A percentile compares a stretch with the other conserved stretches of the same genome.
phyloP scores from a whole-genome alignment of 441 rosid species.

The Corymbia citriodora region DNA sequence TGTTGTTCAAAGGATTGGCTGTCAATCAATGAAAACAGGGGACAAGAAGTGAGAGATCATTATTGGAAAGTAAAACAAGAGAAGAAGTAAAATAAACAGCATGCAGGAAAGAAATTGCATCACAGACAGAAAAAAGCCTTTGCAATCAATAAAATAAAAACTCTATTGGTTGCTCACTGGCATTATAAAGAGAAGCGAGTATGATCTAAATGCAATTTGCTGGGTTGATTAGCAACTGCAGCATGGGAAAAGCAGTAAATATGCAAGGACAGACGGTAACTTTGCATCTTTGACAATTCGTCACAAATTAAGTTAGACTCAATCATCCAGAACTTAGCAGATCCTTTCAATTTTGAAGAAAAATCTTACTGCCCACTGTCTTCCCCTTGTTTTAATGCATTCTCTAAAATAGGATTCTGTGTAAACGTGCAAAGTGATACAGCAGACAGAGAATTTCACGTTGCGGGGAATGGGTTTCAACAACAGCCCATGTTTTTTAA shows the following conservation, averaged over 20 bases:
- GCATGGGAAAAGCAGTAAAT: not conserved
- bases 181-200: not conserved
- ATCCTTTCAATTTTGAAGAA: not conserved
- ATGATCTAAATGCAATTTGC: not conserved
- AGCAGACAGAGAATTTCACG: not conserved
- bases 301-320: not conserved
- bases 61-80: not conserved
- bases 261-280: not conserved
- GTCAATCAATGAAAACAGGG: not conserved
- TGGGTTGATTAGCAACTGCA: not conserved
- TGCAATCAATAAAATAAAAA: not conserved
- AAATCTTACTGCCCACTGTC: not conserved
- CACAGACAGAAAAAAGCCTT: not conserved
- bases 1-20: constrained; percentile 60
- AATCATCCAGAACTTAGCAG: not conserved
- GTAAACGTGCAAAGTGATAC: not conserved
- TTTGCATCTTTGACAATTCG: not conserved
- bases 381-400: not conserved
- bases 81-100: not conserved
- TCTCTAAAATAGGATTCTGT: not conserved
- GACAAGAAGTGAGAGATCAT: not conserved
- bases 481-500: not conserved
- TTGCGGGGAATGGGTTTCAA: not conserved
- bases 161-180: not conserved
- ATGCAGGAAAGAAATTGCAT: not conserved